Evolutionary conservation across 2,329 filamentous ascomycete species (phyloP).

Genomic region (Coniochaeta ligniaria): DNA sequence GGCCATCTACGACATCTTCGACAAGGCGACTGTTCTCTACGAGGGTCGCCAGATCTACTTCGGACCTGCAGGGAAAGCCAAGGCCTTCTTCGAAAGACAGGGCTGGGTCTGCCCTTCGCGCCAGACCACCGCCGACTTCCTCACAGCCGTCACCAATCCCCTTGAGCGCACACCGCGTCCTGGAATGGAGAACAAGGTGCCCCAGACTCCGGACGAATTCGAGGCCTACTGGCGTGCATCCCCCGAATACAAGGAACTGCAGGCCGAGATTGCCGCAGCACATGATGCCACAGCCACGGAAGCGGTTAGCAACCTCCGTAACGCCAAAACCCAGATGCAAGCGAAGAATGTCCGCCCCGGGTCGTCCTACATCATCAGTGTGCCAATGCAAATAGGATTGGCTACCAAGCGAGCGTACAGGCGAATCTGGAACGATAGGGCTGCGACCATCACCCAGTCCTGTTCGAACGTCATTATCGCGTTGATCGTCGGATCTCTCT

Average conservation of each 20-base stretch:
- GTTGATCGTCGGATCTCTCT: constrained; percentile 55
- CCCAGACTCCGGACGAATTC: constrained; percentile 65
- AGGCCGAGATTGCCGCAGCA: constrained; percentile 39
- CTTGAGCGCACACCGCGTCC: constrained; percentile 45
- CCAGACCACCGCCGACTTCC: constrained; percentile 63
- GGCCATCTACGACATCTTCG: constrained; percentile 63
- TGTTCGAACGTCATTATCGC: constrained; percentile 46
- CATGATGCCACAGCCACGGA: constrained; percentile 19
- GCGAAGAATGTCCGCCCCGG: constrained; percentile 43
- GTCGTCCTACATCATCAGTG: constrained; percentile 50
- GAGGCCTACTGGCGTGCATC: constrained; percentile 40
- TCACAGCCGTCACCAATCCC: constrained; percentile 62
- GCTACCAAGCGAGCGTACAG: constrained; percentile 45
- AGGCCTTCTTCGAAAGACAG: constrained; percentile 58
- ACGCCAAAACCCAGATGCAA: constrained; percentile 42
- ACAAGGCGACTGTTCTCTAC: constrained; percentile 69
- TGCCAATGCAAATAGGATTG: constrained; percentile 45
- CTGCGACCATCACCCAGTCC: constrained; percentile 37
- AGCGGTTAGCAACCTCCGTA: constrained; percentile 24
- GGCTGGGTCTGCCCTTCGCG: constrained; percentile 62
- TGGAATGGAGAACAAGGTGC: constrained; percentile 55
- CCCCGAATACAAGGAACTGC: constrained; percentile 31
- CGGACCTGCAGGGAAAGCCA: constrained; percentile 53
- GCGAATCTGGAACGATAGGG: constrained; percentile 43
- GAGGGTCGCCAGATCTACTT: constrained; percentile 75